A percentile compares a stretch with the other conserved stretches of the same genome.
These are phyloP conservation scores for Claviceps lovelessii DNA, from an alignment of 2,329 filamentous ascomycete species.

Conservation along the genomic window DNA sequence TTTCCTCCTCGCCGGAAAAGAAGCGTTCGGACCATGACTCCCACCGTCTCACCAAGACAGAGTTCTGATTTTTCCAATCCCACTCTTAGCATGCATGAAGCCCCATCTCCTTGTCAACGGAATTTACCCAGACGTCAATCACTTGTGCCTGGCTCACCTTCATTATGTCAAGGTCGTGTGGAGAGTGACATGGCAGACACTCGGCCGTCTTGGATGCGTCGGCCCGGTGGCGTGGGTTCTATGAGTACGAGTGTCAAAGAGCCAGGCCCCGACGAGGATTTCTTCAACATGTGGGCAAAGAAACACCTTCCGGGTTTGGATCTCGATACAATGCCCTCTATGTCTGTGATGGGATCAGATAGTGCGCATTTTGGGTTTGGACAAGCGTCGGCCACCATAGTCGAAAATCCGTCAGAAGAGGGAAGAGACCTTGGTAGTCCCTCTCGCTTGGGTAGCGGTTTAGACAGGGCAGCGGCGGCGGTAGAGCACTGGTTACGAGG, in stretches of 20 bases:
- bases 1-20: constrained; percentile 86
- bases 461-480: constrained; percentile 75
- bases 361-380: constrained; percentile 42
- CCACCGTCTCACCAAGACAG: constrained; percentile 50
- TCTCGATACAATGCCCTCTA: constrained; percentile 52
- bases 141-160: constrained; percentile 18
- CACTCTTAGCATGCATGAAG: constrained; percentile 22
- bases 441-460: constrained; percentile 34
- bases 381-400: constrained; percentile 27
- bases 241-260: constrained; percentile 55
- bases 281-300: constrained; percentile 69
- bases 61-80: constrained; percentile 45
- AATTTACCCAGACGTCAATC: constrained; percentile 26
- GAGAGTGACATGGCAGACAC: constrained; percentile 25
- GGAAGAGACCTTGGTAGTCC: constrained; percentile 27
- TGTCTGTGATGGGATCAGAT: constrained; percentile 49
- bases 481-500: constrained; percentile 86
- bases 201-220: constrained; percentile 52
- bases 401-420: constrained; percentile 37
- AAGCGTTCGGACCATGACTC: constrained; percentile 53
- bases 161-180: constrained; percentile 22
- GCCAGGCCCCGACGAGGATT: constrained; percentile 72
- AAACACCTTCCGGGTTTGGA: constrained; percentile 70
- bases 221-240: constrained; percentile 79
- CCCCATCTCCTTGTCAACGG: constrained; percentile 25